phyloP scores from a whole-genome alignment of 441 rosid genomes.

The Croton setiger region DNA sequence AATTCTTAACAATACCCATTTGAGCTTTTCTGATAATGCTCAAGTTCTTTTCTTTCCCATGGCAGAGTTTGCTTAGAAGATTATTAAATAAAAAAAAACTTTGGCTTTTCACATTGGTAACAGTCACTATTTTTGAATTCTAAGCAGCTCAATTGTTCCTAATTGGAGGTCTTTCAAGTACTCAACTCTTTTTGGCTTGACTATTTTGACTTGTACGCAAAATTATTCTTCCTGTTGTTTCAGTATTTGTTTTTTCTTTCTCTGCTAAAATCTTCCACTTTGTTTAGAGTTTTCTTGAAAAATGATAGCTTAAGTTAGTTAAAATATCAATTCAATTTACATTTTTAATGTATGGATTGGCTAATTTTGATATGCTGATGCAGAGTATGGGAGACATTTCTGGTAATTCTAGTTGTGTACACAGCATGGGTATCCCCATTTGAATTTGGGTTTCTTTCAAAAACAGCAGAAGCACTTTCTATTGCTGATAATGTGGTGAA shows the following conservation, averaged over 20 bases:
- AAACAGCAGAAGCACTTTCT: conserved; percentile 51
- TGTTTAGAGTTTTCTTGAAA: neutral
- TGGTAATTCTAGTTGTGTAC: conserved; percentile 63
- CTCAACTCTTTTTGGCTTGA: conserved; percentile 20
- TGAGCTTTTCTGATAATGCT: neutral
- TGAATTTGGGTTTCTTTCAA: conserved; percentile 70
- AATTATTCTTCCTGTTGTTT: neutral
- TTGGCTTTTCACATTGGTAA: neutral
- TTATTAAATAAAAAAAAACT: neutral
- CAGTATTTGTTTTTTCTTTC: neutral
- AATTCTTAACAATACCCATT: neutral
- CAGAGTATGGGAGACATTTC: conserved; percentile 80
- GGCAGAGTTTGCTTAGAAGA: neutral
- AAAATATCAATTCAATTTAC: neutral
- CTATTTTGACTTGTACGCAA: conserved; percentile 22
- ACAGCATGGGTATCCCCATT: conserved; percentile 91
- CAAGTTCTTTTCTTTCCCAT: neutral
- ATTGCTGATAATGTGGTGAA: conserved; percentile 68
- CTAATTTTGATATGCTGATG: neutral
- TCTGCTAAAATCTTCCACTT: neutral
- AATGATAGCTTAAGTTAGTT: neutral
- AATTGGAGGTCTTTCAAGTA: conserved; percentile 19
- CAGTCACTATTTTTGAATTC: conserved; percentile 17
- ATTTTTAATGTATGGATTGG: neutral
- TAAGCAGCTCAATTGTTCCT: conserved; percentile 11